Conservation (phyloP, 148 eudicot species). For the Fallopia convolvulus region DNA sequence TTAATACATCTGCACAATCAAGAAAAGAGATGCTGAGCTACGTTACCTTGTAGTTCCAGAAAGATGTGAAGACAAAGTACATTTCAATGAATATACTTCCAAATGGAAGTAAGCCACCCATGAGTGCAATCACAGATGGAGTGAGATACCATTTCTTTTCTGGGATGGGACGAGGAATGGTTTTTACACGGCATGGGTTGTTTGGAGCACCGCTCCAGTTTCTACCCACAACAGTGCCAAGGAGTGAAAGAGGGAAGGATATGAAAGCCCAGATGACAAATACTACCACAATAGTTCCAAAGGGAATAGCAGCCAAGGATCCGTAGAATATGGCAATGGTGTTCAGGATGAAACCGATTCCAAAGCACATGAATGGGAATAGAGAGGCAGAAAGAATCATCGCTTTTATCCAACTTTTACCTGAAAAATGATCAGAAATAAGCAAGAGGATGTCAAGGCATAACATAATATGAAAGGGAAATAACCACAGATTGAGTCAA, state of each 20-base stretch:
- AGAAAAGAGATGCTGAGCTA: neutral
- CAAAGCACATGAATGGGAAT: constrained; percentile 79
- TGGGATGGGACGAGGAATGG: constrained; percentile 86
- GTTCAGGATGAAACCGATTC: constrained; percentile 64
- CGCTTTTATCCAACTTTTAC: constrained; percentile 77
- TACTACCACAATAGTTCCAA: constrained; percentile 81
- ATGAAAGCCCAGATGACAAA: constrained; percentile 85
- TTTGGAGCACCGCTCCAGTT: constrained; percentile 83
- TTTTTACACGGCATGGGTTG: constrained; percentile 83
- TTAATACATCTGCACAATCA: neutral
- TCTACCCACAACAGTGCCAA: constrained; percentile 81
- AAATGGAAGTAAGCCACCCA: constrained; percentile 88
- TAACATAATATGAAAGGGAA: neutral
- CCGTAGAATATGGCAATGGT: constrained; percentile 79
- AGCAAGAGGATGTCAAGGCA: neutral
- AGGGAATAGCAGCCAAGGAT: constrained; percentile 83
- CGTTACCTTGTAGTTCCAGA: constrained; percentile 85
- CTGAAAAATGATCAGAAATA: constrained; percentile 24
- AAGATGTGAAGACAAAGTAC: constrained; percentile 74
- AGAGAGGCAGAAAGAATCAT: constrained; percentile 82
- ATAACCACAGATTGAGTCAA: neutral
- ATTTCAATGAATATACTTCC: constrained; percentile 89
- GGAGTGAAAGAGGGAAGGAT: constrained; percentile 85
- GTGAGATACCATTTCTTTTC: constrained; percentile 93
- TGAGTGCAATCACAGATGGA: constrained; percentile 66